Evolutionary conservation across 768 basidiomycete genomes (phyloP).

Genomic region (Rhodotorula diobovata): DNA sequence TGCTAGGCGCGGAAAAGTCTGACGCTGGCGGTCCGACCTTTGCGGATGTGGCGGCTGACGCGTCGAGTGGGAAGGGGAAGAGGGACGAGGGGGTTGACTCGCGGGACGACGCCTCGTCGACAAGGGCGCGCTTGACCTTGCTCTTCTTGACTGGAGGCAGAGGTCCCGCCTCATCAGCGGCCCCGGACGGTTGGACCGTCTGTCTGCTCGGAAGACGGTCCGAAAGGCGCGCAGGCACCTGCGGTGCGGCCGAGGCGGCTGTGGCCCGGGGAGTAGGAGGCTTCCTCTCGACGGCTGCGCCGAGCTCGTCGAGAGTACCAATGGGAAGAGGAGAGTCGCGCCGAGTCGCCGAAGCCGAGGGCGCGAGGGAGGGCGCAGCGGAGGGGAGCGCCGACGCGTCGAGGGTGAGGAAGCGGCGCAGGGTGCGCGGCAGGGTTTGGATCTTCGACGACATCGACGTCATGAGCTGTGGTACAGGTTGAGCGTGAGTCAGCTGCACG

Average conservation of each 20-base stretch:
- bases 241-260: background rate
- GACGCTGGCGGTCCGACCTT: background rate
- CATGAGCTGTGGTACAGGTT: background rate
- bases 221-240: too few relatives aligned
- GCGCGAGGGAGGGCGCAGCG: background rate
- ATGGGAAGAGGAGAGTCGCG: background rate
- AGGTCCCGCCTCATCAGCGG: too few relatives aligned
- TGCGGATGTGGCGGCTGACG: too few relatives aligned
- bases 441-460: background rate
- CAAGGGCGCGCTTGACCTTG: background rate
- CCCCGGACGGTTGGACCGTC: too few relatives aligned
- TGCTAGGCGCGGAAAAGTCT: fast-evolving
- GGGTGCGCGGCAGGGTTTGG: background rate
- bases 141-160: background rate
- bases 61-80: background rate
- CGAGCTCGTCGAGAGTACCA: background rate
- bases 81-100: background rate
- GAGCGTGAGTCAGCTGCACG: too few relatives aligned
- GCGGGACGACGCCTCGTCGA: background rate
- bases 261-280: background rate
- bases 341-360: background rate
- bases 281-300: background rate
- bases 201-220: too few relatives aligned
- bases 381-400: background rate
- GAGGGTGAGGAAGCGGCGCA: constrained; percentile 8